Conservation (phyloP, 2,329 filamentous ascomycete species). For the Ascochyta koolunga region DNA sequence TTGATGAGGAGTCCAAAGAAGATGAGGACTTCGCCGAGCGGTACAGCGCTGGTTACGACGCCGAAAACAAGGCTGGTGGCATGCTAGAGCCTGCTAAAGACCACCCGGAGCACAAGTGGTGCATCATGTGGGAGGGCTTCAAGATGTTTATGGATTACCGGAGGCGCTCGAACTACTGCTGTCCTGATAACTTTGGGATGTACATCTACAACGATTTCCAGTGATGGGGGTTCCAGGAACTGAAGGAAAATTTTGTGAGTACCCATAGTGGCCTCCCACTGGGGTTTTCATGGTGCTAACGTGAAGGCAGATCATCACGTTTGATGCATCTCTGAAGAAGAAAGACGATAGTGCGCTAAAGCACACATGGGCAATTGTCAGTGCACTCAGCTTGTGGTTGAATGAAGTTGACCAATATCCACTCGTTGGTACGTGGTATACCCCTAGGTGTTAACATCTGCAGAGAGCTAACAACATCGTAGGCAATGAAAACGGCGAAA, state of each 20-base stretch:
- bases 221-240: slow-evolving; percentile 21
- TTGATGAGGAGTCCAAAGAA: slow-evolving; percentile 2
- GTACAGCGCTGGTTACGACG: slow-evolving; percentile 11
- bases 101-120: slow-evolving; percentile 18
- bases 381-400: slow-evolving; percentile 17
- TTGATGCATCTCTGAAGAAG: slow-evolving; percentile 19
- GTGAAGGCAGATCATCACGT: slow-evolving; percentile 15
- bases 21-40: slow-evolving; percentile 4
- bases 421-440: slow-evolving; percentile 12
- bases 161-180: slow-evolving; percentile 14
- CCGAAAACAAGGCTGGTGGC: slow-evolving; percentile 3
- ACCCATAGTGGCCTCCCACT: neutral
- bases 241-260: slow-evolving; percentile 22
- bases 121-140: slow-evolving; percentile 18
- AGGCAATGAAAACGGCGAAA: slow-evolving; percentile 21
- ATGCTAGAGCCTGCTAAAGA: slow-evolving; percentile 13
- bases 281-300: neutral
- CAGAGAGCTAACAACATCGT: neutral
- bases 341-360: slow-evolving; percentile 4
- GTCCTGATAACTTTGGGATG: slow-evolving; percentile 25
- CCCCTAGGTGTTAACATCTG: neutral
- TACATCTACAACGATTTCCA: slow-evolving; percentile 25
- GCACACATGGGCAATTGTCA: slow-evolving; percentile 19
- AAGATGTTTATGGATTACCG: slow-evolving; percentile 13
- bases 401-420: slow-evolving; percentile 15